phyloP scores from a whole-genome alignment of 176 grass and related monocot species.

The Thinopyrum elongatum region DNA sequence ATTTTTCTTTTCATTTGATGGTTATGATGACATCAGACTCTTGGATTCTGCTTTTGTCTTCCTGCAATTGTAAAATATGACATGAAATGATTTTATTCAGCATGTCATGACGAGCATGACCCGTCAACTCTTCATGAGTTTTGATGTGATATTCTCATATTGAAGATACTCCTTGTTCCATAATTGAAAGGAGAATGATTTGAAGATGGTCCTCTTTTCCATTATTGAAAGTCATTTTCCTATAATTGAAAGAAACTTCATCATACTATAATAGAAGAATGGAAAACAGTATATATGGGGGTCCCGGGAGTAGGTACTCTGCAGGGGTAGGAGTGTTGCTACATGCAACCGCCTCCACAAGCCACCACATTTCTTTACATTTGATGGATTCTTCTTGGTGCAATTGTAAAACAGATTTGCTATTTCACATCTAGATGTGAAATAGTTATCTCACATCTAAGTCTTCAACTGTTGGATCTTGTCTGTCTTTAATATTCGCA shows the following conservation, averaged over 20 bases:
- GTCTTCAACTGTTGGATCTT: no score
- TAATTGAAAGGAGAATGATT: slow-evolving; percentile 1
- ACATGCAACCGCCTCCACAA: background rate
- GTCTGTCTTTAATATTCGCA: no score
- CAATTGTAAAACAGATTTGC: no score
- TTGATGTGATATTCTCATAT: background rate
- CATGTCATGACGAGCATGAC: slow-evolving; percentile 10
- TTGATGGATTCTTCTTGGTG: no score
- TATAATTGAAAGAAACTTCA: slow-evolving; percentile 4
- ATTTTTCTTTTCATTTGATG: background rate
- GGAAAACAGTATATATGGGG: background rate
- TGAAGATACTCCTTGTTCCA: background rate
- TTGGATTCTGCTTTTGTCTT: background rate
- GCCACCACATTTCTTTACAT: no score
- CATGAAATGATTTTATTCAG: background rate
- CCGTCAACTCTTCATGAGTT: slow-evolving; percentile 7
- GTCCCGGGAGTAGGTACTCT: slow-evolving; percentile 11
- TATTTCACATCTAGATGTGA: no score
- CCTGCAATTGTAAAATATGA: background rate
- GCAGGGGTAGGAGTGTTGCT: background rate
- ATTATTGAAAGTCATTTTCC: background rate
- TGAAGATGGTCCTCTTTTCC: background rate
- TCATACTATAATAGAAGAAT: background rate
- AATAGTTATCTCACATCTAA: no score
- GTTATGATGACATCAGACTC: background rate